phyloP scores from a whole-genome alignment of 106 monocot genomes.

The Alisma plantagoaquatica region DNA sequence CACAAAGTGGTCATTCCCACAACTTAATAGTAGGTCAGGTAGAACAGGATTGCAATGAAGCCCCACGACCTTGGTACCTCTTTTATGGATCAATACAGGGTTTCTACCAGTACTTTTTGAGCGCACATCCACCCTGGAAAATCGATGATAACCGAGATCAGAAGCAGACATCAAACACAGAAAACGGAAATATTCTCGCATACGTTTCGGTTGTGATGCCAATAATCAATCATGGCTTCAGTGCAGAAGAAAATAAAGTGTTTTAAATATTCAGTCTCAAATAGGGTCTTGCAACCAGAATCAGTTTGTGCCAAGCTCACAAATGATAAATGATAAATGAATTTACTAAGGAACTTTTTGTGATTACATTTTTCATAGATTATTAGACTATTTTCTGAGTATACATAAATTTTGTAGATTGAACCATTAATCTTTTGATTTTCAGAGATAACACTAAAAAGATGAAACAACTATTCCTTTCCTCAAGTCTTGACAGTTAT shows the following conservation, averaged over 20 bases:
- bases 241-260: neutral
- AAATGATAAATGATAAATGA: no score
- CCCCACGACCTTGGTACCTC: conserved; percentile 77
- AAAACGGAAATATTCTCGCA: neutral
- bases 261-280: neutral
- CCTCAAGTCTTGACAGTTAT: no score
- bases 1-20: conserved; percentile 98
- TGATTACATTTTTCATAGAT: no score
- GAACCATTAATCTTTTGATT: no score
- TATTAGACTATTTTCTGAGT: no score
- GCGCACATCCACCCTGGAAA: conserved; percentile 54
- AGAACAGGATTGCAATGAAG: conserved; percentile 85
- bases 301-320: no score
- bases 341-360: no score
- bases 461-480: no score
- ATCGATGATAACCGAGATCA: neutral
- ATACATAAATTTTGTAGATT: no score
- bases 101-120: conserved; percentile 32
- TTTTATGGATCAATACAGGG: conserved; percentile 69
- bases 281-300: neutral
- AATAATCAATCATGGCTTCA: no score
- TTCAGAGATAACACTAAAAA: no score
- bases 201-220: no score
- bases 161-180: neutral
- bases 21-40: conserved; percentile 79